These are phyloP conservation scores for Colletotrichum eleusines DNA, from an alignment of 2,329 filamentous ascomycete genomes.

Conservation along the genomic window DNA sequence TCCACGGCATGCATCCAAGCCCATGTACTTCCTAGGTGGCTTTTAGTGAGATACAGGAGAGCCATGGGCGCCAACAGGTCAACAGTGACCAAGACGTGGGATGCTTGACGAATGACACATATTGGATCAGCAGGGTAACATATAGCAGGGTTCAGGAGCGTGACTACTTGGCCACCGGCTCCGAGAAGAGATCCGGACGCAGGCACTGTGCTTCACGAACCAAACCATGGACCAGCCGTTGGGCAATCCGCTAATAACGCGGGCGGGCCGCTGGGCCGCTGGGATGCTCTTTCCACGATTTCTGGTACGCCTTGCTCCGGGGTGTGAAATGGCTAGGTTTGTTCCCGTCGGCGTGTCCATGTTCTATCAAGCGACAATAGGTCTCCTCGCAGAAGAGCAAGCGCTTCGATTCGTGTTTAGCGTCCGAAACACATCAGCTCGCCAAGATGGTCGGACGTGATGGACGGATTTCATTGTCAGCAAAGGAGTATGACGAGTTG, in stretches of 20 bases:
- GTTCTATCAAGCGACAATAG: not conserved
- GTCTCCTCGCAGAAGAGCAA: not conserved
- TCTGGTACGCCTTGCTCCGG: not conserved
- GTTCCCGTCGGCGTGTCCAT: not conserved
- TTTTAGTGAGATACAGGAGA: slow-evolving; percentile 12
- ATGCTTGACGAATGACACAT: slow-evolving; percentile 12
- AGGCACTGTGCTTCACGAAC: slow-evolving; percentile 24
- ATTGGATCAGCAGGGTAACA: not conserved
- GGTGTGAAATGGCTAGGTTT: not conserved
- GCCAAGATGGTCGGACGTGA: slow-evolving; percentile 7
- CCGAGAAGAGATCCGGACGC: slow-evolving; percentile 13
- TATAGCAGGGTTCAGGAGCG: slow-evolving; percentile 11
- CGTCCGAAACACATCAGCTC: slow-evolving; percentile 17
- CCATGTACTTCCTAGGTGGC: slow-evolving; percentile 1
- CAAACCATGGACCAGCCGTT: too few species aligned
- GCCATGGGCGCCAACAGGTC: slow-evolving; percentile 17
- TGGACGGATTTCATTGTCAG: slow-evolving; percentile 10
- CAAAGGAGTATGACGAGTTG: slow-evolving; percentile 23
- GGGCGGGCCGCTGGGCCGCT: slow-evolving; percentile 21
- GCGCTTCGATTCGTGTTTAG: slow-evolving; percentile 1
- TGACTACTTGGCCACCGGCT: slow-evolving; percentile 8
- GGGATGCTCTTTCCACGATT: not conserved
- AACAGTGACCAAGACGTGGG: not conserved
- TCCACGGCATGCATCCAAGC: not conserved
- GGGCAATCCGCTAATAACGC: slow-evolving; percentile 6